Percentiles rank a stretch among this genome's conserved stretches.
These are phyloP conservation scores for Hermanozyma aechmeae DNA, from an alignment of 805 yeast species.

Conservation along the genomic window DNA sequence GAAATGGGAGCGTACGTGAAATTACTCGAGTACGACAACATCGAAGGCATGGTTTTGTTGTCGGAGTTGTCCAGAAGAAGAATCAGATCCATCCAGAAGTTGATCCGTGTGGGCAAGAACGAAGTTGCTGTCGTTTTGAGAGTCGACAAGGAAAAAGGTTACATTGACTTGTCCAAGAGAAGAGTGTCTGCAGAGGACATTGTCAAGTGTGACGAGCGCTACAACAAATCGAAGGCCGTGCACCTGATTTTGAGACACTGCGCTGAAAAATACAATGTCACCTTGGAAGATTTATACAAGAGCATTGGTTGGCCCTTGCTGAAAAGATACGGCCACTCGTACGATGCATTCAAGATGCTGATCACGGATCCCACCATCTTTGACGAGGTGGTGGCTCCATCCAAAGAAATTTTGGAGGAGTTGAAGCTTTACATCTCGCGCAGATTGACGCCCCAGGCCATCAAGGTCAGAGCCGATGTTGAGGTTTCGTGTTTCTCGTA, in stretches of 20 bases:
- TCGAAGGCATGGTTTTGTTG: conserved; percentile 96
- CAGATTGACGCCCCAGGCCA: conserved; percentile 96
- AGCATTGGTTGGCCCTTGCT: conserved; percentile 96
- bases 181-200: conserved; percentile 97
- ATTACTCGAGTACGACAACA: conserved; percentile 91
- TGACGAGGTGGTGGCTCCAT: conserved; percentile 67
- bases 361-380: conserved; percentile 87
- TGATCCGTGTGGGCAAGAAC: conserved; percentile 95
- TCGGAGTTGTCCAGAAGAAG: conserved; percentile 98
- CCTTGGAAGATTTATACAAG: conserved; percentile 79
- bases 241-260: conserved; percentile 98
- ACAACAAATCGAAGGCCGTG: conserved; percentile 92
- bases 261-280: conserved; percentile 88
- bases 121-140: conserved; percentile 97
- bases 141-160: conserved; percentile 98
- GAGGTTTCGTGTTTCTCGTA: conserved; percentile 96
- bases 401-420: conserved; percentile 70
- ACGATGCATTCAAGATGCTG: conserved; percentile 93
- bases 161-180: conserved; percentile 95
- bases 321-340: conserved; percentile 91
- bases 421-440: conserved; percentile 79
- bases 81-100: conserved; percentile 93
- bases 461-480: conserved; percentile 95
- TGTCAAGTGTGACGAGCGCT: conserved; percentile 93
- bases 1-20: conserved; percentile 99